Percentiles rank a stretch among this genome's conserved stretches.
Evolutionary conservation across 2,329 filamentous ascomycete species (phyloP).

Genomic region (Metarhizium brunneum): DNA sequence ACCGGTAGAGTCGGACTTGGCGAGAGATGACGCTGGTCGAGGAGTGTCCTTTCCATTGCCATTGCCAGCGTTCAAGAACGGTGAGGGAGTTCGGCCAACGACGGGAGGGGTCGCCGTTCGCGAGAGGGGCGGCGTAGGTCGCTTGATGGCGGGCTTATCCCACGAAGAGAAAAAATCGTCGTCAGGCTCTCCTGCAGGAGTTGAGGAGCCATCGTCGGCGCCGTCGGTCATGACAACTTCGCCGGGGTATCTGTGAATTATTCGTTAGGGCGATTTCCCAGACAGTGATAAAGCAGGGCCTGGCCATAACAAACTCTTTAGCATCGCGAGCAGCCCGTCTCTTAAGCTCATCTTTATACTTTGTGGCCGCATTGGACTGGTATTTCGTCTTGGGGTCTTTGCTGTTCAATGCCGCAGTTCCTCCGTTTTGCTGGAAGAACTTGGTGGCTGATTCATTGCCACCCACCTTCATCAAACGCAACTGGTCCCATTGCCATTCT

Average conservation of each 20-base stretch:
- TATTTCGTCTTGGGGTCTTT: conserved; percentile 98
- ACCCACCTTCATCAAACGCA: conserved; percentile 95
- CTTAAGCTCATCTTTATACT: conserved; percentile 97
- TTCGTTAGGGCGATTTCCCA: conserved; percentile 14
- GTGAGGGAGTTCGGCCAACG: conserved; percentile 74
- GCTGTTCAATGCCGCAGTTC: conserved; percentile 85
- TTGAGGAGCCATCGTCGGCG: conserved; percentile 58
- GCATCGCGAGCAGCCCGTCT: conserved; percentile 74
- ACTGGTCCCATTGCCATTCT: conserved; percentile 99
- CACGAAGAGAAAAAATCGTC: conserved; percentile 99
- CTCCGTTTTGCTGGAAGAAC: conserved; percentile 95
- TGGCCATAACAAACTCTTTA: conserved; percentile 54
- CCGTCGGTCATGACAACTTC: conserved; percentile 80
- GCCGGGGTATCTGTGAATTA: conserved; percentile 56
- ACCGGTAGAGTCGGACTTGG: conserved; percentile 47
- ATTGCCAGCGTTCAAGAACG: conserved; percentile 67
- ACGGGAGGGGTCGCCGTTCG: conserved; percentile 79
- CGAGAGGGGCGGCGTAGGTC: conserved; percentile 86
- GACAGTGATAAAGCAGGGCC: neutral
- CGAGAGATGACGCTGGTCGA: conserved; percentile 78
- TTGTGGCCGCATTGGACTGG: conserved; percentile 81
- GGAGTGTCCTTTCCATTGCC: conserved; percentile 56
- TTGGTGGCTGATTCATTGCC: conserved; percentile 97
- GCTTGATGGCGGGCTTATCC: conserved; percentile 97
- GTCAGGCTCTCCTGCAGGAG: conserved; percentile 74